A percentile compares a stretch with the other conserved stretches of the same genome.
phyloP scores from a whole-genome alignment of 176 grass and related monocot genomes.

The Dendrocalamus sinicus region DNA sequence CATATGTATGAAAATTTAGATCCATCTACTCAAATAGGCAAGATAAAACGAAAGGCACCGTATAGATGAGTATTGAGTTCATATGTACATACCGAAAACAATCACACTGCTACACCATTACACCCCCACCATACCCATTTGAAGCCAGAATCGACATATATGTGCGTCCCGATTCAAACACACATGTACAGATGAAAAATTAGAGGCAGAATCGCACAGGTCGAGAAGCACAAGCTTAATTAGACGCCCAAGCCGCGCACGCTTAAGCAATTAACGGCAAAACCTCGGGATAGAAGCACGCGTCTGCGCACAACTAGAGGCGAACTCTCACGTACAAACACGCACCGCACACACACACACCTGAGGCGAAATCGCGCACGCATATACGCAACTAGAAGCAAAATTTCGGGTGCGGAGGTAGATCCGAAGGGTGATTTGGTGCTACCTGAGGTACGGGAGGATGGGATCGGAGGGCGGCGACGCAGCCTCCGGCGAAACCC shows the following conservation, averaged over 20 bases:
- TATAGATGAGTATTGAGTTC: not conserved
- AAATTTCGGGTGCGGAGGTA: not conserved
- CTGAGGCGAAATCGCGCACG: not conserved
- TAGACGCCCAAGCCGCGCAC: not conserved
- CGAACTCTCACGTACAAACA: not conserved
- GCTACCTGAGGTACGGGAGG: constrained; percentile 70
- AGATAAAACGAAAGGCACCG: not conserved
- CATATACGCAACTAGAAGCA: not conserved
- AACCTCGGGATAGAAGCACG: not conserved
- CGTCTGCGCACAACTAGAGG: not conserved
- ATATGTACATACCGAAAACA: not conserved
- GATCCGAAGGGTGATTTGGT: not conserved
- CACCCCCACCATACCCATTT: not conserved
- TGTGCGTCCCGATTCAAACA: not conserved
- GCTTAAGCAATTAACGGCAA: not conserved
- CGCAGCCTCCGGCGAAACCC: constrained; percentile 25
- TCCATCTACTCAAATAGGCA: not conserved
- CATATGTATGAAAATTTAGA: not conserved
- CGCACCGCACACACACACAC: not conserved
- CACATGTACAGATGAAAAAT: not conserved
- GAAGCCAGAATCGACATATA: not conserved
- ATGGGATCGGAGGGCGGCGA: constrained; percentile 64
- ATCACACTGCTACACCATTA: not conserved
- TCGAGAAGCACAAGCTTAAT: constrained; percentile 7
- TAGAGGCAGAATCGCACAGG: not conserved